These are phyloP conservation scores for Coniochaeta ligniaria DNA, from an alignment of 2,329 filamentous ascomycete genomes.

Conservation along the genomic window DNA sequence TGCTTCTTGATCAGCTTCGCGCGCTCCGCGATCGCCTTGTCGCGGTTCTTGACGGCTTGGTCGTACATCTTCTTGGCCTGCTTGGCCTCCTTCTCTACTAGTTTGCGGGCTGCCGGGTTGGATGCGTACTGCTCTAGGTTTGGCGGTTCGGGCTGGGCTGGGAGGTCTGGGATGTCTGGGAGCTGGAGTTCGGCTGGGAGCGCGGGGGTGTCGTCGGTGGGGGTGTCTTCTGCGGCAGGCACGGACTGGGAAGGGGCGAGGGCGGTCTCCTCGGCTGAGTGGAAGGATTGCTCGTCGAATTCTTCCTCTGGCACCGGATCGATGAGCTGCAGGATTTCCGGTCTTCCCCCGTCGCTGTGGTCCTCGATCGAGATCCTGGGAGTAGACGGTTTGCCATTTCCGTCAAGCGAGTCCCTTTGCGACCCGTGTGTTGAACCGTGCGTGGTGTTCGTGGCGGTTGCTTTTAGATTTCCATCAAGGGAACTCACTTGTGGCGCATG, in stretches of 20 bases:
- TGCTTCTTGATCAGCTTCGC: constrained; percentile 52
- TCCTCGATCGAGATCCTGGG: constrained; percentile 38
- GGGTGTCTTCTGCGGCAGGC: neutral
- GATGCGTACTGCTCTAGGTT: constrained; percentile 39
- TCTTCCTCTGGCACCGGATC: constrained; percentile 9
- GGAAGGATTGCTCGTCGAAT: neutral
- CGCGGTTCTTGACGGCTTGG: constrained; percentile 57
- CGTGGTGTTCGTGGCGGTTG: constrained; percentile 1
- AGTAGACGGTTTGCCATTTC: constrained; percentile 17
- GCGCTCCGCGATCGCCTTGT: constrained; percentile 56
- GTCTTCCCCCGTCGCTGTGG: constrained; percentile 24
- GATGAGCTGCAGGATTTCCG: constrained; percentile 10
- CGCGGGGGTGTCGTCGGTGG: constrained; percentile 6
- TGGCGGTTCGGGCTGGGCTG: constrained; percentile 42
- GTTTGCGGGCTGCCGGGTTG: constrained; percentile 59
- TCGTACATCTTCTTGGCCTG: constrained; percentile 58
- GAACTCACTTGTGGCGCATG: neutral
- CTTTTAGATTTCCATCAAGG: constrained; percentile 2
- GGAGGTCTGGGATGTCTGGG: constrained; percentile 39
- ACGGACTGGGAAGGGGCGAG: neutral
- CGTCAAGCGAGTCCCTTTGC: neutral
- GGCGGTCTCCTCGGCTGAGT: neutral
- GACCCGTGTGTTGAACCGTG: neutral
- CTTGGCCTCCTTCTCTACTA: constrained; percentile 62
- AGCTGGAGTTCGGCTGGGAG: constrained; percentile 16